Evolutionary conservation across 768 basidiomycete genomes (phyloP).

Genomic region (Pleurotus cornucopiae): DNA sequence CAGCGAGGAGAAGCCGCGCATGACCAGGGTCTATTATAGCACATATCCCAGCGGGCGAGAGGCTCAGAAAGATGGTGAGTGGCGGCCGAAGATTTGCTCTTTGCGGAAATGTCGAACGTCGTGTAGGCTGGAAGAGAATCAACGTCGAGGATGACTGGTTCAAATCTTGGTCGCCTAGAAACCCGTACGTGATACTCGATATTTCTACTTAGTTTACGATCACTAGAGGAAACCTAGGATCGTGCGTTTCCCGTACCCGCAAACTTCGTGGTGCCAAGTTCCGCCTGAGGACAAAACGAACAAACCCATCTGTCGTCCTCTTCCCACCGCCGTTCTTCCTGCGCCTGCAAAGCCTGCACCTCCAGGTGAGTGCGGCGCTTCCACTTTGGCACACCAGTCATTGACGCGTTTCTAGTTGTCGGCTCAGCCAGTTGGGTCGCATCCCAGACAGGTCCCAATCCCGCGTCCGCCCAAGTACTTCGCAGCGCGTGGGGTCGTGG

Average conservation of each 20-base stretch:
- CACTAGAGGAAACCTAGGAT: too few species aligned
- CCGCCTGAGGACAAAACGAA: constrained; percentile 40
- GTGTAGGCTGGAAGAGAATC: constrained; percentile 47
- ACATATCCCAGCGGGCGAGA: constrained; percentile 36
- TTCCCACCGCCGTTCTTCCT: constrained; percentile 30
- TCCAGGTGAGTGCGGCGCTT: constrained; percentile 18
- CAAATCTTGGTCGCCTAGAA: constrained; percentile 28
- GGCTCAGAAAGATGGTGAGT: constrained; percentile 47
- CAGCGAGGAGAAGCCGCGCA: constrained; percentile 29
- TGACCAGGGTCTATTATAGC: constrained; percentile 39
- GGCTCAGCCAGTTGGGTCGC: constrained; percentile 33
- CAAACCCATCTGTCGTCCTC: constrained; percentile 39
- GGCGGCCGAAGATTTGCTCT: background rate
- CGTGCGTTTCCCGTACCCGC: constrained; percentile 36
- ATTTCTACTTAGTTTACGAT: background rate
- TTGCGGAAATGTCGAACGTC: too few species aligned
- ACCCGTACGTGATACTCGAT: constrained; percentile 22
- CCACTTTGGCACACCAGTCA: background rate
- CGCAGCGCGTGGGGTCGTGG: constrained; percentile 18
- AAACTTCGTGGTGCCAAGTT: constrained; percentile 32
- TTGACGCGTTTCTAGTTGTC: constrained; percentile 23
- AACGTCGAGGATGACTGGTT: constrained; percentile 40
- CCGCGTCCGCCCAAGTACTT: constrained; percentile 11
- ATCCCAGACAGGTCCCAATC: constrained; percentile 15
- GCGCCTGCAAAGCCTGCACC: constrained; percentile 22